Conservation (phyloP, 257 asterid genomes). For the Cordia subcordata region DNA sequence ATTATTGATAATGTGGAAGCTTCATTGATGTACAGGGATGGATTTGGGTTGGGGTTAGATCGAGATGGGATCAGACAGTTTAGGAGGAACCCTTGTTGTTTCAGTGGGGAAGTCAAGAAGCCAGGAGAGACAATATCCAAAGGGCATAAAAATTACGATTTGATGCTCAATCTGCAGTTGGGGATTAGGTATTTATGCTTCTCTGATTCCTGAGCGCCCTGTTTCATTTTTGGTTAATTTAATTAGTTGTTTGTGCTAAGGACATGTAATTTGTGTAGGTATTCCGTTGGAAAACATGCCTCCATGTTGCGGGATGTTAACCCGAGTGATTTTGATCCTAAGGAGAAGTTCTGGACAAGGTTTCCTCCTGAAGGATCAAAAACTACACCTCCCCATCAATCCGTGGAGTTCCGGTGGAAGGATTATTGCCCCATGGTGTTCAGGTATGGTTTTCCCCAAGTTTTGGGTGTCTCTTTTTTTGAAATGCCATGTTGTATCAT, state of each 20-base stretch:
- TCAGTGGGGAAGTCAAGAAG: slow-evolving; percentile 72
- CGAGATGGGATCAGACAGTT: slow-evolving; percentile 61
- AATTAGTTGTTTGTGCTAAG: slow-evolving; percentile 8
- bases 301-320: slow-evolving; percentile 45
- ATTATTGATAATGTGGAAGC: slow-evolving; percentile 85
- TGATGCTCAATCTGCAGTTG: slow-evolving; percentile 97
- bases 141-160: slow-evolving; percentile 91
- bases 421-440: slow-evolving; percentile 89
- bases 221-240: neutral
- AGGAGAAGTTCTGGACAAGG: slow-evolving; percentile 88
- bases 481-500: neutral
- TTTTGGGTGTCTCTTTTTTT: neutral
- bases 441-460: slow-evolving; percentile 34
- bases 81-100: slow-evolving; percentile 59
- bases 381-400: slow-evolving; percentile 76
- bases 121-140: slow-evolving; percentile 80
- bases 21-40: slow-evolving; percentile 58
- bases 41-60: slow-evolving; percentile 43
- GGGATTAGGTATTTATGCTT: slow-evolving; percentile 66
- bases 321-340: slow-evolving; percentile 80
- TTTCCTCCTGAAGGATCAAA: slow-evolving; percentile 86
- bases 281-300: slow-evolving; percentile 83
- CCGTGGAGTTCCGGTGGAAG: slow-evolving; percentile 82
- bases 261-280: slow-evolving; percentile 27
- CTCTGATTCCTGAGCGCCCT: slow-evolving; percentile 1